Conservation (phyloP, 176 grass and related monocot species). For the Carex pumila region DNA sequence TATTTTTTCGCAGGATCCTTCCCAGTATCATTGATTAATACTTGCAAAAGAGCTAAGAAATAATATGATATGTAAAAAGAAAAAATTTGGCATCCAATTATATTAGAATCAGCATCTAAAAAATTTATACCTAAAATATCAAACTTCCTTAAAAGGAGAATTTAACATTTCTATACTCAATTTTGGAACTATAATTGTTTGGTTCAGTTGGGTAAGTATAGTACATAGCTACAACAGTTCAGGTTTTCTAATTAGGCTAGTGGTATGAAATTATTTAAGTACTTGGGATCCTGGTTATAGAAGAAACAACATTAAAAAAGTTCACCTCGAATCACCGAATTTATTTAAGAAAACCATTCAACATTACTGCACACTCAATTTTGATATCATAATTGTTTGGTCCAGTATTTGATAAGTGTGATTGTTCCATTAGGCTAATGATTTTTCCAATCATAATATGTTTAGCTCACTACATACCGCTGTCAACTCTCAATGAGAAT, state of each 20-base stretch:
- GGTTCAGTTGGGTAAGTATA: background rate
- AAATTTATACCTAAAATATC: background rate
- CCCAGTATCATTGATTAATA: background rate
- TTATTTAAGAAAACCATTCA: background rate
- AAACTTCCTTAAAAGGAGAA: background rate
- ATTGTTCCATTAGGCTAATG: background rate
- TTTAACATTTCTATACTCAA: background rate
- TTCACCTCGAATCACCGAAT: background rate
- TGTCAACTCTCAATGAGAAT: conserved; percentile 58
- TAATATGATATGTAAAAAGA: background rate
- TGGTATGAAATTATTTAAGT: background rate
- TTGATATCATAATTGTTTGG: background rate
- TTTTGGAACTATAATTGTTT: background rate
- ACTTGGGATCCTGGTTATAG: background rate
- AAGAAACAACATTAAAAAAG: background rate
- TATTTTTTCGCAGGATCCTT: background rate
- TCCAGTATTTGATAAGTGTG: background rate
- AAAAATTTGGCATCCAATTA: background rate
- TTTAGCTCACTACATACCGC: conserved; percentile 17
- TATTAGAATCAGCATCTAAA: background rate
- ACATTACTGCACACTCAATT: background rate
- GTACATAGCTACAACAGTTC: background rate
- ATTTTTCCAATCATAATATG: background rate
- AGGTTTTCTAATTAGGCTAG: background rate
- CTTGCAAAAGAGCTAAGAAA: background rate